A percentile compares a stretch with the other conserved stretches of the same genome.
Conservation (phyloP, 2,329 filamentous ascomycete species). For the Nemania serpens region DNA sequence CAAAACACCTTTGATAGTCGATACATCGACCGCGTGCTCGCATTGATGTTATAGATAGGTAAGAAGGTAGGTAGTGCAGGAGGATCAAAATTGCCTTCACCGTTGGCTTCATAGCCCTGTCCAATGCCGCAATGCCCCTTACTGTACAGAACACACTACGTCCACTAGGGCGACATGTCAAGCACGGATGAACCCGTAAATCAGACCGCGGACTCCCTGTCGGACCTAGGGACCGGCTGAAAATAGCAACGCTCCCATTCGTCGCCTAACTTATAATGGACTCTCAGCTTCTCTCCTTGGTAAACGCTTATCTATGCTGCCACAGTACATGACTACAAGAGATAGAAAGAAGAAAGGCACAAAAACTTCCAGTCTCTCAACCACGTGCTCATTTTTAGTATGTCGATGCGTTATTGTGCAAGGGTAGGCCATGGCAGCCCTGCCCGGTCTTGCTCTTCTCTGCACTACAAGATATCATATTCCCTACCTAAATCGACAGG, state of each 20-base stretch:
- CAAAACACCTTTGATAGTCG: too few relatives aligned
- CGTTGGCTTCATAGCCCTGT: constrained; percentile 4
- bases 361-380: background rate
- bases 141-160: background rate
- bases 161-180: constrained; percentile 2
- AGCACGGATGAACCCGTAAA: constrained; percentile 22
- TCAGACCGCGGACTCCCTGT: constrained; percentile 14
- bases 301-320: background rate
- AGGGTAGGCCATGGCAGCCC: too few relatives aligned
- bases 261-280: constrained; percentile 25
- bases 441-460: too few relatives aligned
- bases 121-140: constrained; percentile 10
- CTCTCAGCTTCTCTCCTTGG: constrained; percentile 17
- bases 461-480: too few relatives aligned
- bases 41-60: too few relatives aligned
- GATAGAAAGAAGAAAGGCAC: background rate
- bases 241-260: constrained; percentile 29
- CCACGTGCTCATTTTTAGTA: too few relatives aligned
- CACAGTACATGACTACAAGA: background rate
- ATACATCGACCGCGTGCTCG: too few relatives aligned
- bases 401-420: too few relatives aligned
- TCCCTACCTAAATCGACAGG: too few relatives aligned
- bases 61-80: background rate
- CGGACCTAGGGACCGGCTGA: constrained; percentile 21
- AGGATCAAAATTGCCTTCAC: background rate